Conservation (phyloP, 2,329 filamentous ascomycete genomes). For the Corinectria fuckeliana region DNA sequence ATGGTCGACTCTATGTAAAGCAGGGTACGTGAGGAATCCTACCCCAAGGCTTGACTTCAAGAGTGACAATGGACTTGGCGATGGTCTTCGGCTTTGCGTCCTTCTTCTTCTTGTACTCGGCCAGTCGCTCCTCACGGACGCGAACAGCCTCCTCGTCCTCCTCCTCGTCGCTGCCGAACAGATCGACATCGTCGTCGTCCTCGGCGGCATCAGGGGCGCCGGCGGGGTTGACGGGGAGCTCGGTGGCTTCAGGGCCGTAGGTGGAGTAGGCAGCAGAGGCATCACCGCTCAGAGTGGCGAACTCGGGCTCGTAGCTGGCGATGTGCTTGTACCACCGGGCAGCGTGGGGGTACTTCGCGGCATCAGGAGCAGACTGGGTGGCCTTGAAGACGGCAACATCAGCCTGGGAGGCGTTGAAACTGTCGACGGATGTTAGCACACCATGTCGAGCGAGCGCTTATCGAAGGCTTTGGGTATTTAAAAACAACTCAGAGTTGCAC, state of each 20-base stretch:
- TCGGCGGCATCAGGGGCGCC: conserved; percentile 61
- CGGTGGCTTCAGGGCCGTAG: conserved; percentile 85
- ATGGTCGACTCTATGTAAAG: background rate
- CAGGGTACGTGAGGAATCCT: conserved; percentile 49
- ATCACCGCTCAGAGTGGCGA: conserved; percentile 89
- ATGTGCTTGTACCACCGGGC: conserved; percentile 99
- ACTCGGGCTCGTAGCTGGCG: conserved; percentile 89
- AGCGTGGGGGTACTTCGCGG: conserved; percentile 89
- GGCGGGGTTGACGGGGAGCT: conserved; percentile 83
- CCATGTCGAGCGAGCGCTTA: conserved; percentile 1
- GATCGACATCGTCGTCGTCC: conserved; percentile 79
- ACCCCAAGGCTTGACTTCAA: conserved; percentile 99
- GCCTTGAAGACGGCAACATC: conserved; percentile 97
- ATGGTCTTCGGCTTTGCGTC: conserved; percentile 87
- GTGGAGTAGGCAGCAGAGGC: conserved; percentile 85
- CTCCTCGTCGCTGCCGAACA: conserved; percentile 94
- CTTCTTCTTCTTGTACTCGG: conserved; percentile 97
- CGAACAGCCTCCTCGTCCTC: conserved; percentile 87
- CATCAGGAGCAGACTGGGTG: conserved; percentile 75
- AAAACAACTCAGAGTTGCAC: conserved; percentile 74
- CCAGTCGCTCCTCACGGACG: conserved; percentile 87
- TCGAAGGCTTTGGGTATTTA: conserved; percentile 14
- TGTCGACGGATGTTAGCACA: conserved; percentile 40
- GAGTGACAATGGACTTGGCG: conserved; percentile 94
- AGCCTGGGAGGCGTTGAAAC: conserved; percentile 80